phyloP scores from a whole-genome alignment of 345 rosid species.

The Arabis hirsuta region DNA sequence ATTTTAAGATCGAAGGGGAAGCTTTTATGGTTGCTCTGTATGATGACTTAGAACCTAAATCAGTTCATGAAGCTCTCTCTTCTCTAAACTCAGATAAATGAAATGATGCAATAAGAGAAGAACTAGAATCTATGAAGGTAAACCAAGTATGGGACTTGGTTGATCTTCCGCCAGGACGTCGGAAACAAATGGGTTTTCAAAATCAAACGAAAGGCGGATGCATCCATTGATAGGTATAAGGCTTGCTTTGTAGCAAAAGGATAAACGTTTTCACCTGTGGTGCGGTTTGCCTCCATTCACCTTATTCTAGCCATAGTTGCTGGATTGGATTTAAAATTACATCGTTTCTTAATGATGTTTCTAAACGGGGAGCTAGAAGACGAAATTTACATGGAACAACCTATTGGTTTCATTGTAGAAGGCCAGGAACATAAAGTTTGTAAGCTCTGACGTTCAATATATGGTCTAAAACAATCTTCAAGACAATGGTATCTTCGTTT shows the following conservation, averaged over 20 bases:
- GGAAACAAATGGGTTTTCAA: too few relatives aligned
- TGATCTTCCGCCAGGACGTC: neutral
- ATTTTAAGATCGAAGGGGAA: neutral
- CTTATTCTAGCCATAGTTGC: neutral
- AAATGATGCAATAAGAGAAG: neutral
- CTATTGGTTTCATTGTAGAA: neutral
- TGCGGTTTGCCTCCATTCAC: slow-evolving; percentile 5
- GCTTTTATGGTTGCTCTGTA: neutral
- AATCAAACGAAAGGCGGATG: too few relatives aligned
- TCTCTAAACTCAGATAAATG: neutral
- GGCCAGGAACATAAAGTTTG: neutral
- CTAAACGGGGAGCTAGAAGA: neutral
- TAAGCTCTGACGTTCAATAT: neutral
- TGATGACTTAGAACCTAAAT: neutral
- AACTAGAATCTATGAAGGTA: slow-evolving; percentile 2
- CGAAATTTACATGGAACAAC: neutral
- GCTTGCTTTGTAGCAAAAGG: too few relatives aligned
- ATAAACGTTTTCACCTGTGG: neutral
- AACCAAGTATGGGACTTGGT: slow-evolving; percentile 10
- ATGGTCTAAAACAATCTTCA: neutral
- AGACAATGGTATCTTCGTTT: neutral
- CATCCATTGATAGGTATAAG: too few relatives aligned
- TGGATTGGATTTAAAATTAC: neutral
- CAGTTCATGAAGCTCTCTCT: neutral
- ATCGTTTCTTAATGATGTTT: neutral